phyloP scores from a whole-genome alignment of 1,284 basidiomycete genomes.

The Sphaerobolus stellatus region DNA sequence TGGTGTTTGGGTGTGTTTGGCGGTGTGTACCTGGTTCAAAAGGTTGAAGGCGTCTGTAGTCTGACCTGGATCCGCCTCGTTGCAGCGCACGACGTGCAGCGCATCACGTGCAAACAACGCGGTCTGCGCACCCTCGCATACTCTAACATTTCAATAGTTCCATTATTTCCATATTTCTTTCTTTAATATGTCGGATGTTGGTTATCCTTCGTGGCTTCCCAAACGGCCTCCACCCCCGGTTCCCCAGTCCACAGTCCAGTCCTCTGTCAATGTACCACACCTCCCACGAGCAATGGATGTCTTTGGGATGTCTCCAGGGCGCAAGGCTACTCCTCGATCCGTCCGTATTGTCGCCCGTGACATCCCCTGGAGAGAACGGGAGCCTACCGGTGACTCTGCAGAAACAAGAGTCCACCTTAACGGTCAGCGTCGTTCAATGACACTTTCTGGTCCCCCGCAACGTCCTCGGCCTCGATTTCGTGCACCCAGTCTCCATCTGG shows the following conservation, averaged over 20 bases:
- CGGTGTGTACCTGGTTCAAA: no score
- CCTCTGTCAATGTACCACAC: slow-evolving; percentile 20
- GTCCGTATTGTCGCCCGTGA: slow-evolving; percentile 73
- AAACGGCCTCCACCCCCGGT: slow-evolving; percentile 71
- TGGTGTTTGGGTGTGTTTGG: no score
- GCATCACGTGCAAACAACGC: not conserved
- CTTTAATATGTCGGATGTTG: not conserved
- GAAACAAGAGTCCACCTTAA: slow-evolving; percentile 33
- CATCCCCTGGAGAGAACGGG: slow-evolving; percentile 44
- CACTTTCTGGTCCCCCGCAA: not conserved
- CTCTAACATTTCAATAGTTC: no score
- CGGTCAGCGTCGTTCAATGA: slow-evolving; percentile 4
- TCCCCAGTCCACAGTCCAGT: slow-evolving; percentile 67
- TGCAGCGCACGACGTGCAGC: not conserved
- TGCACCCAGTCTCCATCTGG: slow-evolving; percentile 59
- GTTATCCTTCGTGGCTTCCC: slow-evolving; percentile 78
- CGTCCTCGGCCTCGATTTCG: slow-evolving; percentile 59
- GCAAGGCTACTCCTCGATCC: slow-evolving; percentile 73
- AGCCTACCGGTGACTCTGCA: slow-evolving; percentile 54
- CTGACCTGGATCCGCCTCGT: not conserved
- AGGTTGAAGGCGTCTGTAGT: no score
- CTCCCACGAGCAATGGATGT: slow-evolving; percentile 33
- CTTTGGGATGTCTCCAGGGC: slow-evolving; percentile 46
- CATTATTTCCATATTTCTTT: not conserved
- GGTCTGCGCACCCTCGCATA: not conserved